phyloP scores from a whole-genome alignment of 2,329 filamentous ascomycete genomes.

The Fusarium sp. region DNA sequence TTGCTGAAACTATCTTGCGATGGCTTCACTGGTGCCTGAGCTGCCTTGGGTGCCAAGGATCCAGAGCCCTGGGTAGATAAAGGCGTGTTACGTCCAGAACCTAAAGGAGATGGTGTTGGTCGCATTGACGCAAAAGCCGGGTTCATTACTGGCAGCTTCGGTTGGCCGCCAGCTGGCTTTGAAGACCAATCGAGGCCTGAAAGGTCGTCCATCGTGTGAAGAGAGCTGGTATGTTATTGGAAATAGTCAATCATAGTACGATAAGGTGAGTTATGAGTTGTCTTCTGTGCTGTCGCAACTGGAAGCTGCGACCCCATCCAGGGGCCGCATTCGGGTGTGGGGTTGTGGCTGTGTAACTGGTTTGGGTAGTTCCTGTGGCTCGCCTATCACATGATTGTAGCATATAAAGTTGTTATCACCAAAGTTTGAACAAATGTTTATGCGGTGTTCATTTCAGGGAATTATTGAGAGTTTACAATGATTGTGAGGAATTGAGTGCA shows the following conservation, averaged over 20 bases:
- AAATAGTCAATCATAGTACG: slow-evolving; percentile 44
- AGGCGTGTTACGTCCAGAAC: slow-evolving; percentile 68
- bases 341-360: slow-evolving; percentile 38
- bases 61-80: slow-evolving; percentile 63
- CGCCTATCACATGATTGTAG: slow-evolving; percentile 26
- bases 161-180: slow-evolving; percentile 52
- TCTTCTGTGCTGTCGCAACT: slow-evolving; percentile 42
- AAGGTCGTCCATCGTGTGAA: slow-evolving; percentile 69
- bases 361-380: slow-evolving; percentile 24
- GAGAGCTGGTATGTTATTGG: slow-evolving; percentile 37
- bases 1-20: slow-evolving; percentile 82
- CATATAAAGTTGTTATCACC: not conserved
- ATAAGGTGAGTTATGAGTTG: slow-evolving; percentile 21
- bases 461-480: not conserved
- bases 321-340: slow-evolving; percentile 45
- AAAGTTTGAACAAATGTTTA: not conserved
- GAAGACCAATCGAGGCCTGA: slow-evolving; percentile 69
- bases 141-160: slow-evolving; percentile 57
- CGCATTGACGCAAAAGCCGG: slow-evolving; percentile 63
- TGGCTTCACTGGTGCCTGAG: slow-evolving; percentile 60
- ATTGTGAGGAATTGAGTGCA: not conserved
- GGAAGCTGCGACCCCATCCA: slow-evolving; percentile 33
- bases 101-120: slow-evolving; percentile 66
- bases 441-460: not conserved
- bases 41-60: slow-evolving; percentile 56